These are phyloP conservation scores for Suhomyces pyralidae DNA, from an alignment of 805 yeast species.

Conservation along the genomic window DNA sequence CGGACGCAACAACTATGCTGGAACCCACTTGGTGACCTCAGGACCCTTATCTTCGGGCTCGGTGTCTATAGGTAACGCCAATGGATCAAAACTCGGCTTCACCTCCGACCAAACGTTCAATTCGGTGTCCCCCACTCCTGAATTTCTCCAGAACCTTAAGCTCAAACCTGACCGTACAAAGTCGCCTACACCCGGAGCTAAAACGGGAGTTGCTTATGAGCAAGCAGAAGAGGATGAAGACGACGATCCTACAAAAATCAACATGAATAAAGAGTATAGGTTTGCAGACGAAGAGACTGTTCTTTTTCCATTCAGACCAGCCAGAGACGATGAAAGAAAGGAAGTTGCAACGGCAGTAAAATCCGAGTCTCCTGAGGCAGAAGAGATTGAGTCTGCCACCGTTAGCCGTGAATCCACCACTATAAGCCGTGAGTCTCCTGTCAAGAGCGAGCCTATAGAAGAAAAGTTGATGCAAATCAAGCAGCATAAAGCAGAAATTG, in stretches of 20 bases:
- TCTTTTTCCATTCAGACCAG: conserved; percentile 70
- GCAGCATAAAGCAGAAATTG: conserved; percentile 25
- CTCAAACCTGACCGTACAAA: conserved; percentile 22
- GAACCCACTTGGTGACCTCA: conserved; percentile 63
- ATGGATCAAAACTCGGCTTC: conserved; percentile 23
- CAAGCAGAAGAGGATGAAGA: conserved; percentile 40
- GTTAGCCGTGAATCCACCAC: conserved; percentile 10
- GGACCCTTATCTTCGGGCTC: conserved; percentile 75
- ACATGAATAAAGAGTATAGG: conserved; percentile 61
- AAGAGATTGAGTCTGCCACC: conserved; percentile 7
- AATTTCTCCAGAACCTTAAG: conserved; percentile 36
- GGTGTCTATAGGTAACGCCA: conserved; percentile 40
- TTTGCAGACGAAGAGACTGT: conserved; percentile 52
- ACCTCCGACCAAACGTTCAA: conserved; percentile 31
- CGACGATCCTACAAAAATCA: conserved; percentile 46
- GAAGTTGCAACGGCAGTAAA: neutral
- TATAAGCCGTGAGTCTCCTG: conserved; percentile 17
- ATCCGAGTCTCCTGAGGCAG: conserved; percentile 4
- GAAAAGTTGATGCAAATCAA: conserved; percentile 24
- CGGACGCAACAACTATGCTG: conserved; percentile 35
- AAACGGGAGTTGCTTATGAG: conserved; percentile 7
- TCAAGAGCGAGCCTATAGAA: conserved; percentile 32
- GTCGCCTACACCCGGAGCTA: conserved; percentile 10
- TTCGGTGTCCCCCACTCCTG: conserved; percentile 38
- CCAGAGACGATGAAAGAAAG: conserved; percentile 38